Percentiles rank a stretch among this genome's conserved stretches.
These are phyloP conservation scores for Macadamia integrifolia DNA, from an alignment of 164 flowering plant genomes.

Conservation along the genomic window DNA sequence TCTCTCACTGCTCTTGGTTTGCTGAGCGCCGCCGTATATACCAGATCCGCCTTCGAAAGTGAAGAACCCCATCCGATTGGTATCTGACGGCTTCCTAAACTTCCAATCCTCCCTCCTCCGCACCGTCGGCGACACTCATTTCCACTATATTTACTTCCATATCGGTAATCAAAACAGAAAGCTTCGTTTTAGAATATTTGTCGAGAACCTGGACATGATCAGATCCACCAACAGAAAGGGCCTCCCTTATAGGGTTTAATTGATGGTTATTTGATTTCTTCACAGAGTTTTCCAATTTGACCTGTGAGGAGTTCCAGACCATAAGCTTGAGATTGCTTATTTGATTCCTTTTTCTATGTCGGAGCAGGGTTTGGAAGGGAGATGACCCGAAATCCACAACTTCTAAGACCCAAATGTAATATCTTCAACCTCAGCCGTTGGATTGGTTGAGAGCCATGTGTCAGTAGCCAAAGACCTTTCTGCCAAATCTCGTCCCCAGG, in stretches of 20 bases:
- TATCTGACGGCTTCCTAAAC: conserved; percentile 53
- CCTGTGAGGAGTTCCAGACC: conserved; percentile 84
- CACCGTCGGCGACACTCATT: conserved; percentile 39
- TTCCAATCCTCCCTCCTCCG: conserved; percentile 43
- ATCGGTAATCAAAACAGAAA: conserved; percentile 12
- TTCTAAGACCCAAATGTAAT: too few species aligned
- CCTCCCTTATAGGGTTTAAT: conserved; percentile 31
- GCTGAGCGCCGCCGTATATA: conserved; percentile 26
- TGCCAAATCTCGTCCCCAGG: too few species aligned
- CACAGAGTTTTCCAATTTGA: conserved; percentile 91
- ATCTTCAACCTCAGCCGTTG: too few species aligned
- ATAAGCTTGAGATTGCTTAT: conserved; percentile 68
- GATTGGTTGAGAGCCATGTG: too few species aligned
- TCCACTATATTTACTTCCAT: neutral
- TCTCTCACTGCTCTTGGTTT: conserved; percentile 23
- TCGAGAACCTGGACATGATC: conserved; percentile 66
- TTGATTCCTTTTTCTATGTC: too few species aligned
- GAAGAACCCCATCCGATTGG: conserved; percentile 76
- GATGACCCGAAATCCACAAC: too few species aligned
- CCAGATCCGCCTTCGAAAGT: conserved; percentile 37
- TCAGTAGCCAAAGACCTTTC: too few species aligned
- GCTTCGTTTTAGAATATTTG: conserved; percentile 54
- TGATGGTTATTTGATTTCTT: neutral
- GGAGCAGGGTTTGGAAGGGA: too few species aligned
- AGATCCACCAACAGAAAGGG: conserved; percentile 60